These are phyloP conservation scores for Pyricularia sp. DNA, from an alignment of 2,329 filamentous ascomycete species.

Conservation along the genomic window DNA sequence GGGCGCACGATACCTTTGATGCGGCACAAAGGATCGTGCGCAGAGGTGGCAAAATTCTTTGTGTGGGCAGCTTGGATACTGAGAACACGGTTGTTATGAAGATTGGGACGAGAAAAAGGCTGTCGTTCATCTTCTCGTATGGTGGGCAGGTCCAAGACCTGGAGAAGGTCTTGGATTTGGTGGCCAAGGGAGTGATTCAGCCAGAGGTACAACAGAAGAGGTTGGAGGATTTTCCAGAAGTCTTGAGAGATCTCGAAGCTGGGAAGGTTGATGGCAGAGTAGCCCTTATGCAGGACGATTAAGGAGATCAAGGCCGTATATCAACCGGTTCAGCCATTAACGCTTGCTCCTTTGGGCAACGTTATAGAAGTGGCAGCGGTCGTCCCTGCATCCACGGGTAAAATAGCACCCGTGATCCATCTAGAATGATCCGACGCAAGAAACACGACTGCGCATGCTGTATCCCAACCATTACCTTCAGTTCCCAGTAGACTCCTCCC, in stretches of 20 bases:
- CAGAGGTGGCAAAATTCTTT: neutral
- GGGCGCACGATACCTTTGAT: neutral
- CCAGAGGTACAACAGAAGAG: neutral
- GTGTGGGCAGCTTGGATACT: neutral
- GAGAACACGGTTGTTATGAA: neutral
- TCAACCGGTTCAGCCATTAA: neutral
- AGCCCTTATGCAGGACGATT: neutral
- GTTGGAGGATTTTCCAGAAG: neutral
- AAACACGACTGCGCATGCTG: slow-evolving; percentile 24
- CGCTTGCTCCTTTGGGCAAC: neutral
- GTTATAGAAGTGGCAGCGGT: slow-evolving; percentile 15
- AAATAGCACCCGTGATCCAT: slow-evolving; percentile 28
- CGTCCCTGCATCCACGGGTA: slow-evolving; percentile 28
- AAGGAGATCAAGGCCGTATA: neutral
- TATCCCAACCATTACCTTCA: slow-evolving; percentile 31
- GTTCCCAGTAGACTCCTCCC: slow-evolving; percentile 24
- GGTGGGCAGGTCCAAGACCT: neutral
- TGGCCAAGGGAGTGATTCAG: neutral
- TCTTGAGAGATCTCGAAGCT: neutral
- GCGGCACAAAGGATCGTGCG: neutral
- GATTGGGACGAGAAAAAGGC: neutral
- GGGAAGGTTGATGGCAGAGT: neutral
- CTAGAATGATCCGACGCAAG: slow-evolving; percentile 25
- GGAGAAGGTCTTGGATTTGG: neutral
- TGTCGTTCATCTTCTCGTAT: neutral